Percentiles rank a stretch among this genome's conserved stretches.
These are phyloP conservation scores for Populus hybrid DNA, from an alignment of 441 rosid genomes.

Conservation along the genomic window DNA sequence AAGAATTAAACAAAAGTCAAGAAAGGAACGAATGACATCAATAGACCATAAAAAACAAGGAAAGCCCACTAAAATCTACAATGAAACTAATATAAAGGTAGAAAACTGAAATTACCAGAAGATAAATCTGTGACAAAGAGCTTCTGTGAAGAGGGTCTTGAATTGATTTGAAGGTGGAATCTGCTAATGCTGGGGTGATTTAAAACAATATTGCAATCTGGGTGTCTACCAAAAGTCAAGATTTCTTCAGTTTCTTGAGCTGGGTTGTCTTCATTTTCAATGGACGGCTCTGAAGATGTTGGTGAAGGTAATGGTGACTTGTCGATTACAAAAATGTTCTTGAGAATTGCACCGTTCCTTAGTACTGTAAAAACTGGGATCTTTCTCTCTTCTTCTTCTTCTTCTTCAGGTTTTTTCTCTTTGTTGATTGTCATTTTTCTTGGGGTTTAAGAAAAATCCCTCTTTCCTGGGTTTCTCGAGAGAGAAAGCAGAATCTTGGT, in stretches of 20 bases:
- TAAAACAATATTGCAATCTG: conserved; percentile 68
- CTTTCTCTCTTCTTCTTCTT: conserved; percentile 19
- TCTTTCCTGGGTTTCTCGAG: conserved; percentile 1
- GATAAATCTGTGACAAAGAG: conserved; percentile 73
- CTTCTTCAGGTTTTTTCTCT: conserved; percentile 12
- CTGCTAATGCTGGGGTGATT: conserved; percentile 94
- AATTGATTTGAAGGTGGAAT: conserved; percentile 70
- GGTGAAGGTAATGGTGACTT: conserved; percentile 17
- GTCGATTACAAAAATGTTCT: conserved; percentile 76
- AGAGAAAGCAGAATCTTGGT: not conserved
- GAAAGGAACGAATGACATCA: not conserved
- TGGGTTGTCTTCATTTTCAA: conserved; percentile 4
- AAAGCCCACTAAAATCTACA: not conserved
- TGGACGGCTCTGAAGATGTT: conserved; percentile 14
- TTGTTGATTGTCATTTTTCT: conserved; percentile 29
- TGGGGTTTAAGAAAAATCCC: not conserved
- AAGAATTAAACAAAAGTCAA: not conserved
- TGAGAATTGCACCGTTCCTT: conserved; percentile 74
- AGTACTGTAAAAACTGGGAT: conserved; percentile 79
- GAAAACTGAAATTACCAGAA: conserved; percentile 50
- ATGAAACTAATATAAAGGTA: not conserved
- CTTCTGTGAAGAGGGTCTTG: conserved; percentile 45
- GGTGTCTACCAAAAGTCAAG: conserved; percentile 80
- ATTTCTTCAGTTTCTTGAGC: conserved; percentile 47
- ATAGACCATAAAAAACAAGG: conserved; percentile 1